A percentile compares a stretch with the other conserved stretches of the same genome.
Conservation (phyloP, 495 filamentous ascomycete species). For the Penicillium angulare region DNA sequence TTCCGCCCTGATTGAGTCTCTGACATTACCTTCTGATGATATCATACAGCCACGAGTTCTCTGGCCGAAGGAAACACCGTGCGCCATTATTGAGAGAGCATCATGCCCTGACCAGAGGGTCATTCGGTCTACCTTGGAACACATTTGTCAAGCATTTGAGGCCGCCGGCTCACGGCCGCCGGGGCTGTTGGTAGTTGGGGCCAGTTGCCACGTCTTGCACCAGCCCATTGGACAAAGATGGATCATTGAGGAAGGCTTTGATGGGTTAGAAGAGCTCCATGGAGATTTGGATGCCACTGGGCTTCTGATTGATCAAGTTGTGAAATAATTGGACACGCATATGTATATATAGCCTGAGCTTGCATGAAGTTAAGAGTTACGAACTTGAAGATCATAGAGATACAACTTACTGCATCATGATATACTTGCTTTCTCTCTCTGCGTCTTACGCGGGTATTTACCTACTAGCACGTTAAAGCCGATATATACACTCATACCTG, state of each 20-base stretch:
- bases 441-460: too few species aligned
- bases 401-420: too few species aligned
- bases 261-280: slow-evolving; percentile 52
- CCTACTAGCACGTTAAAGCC: too few species aligned
- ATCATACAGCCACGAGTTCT: slow-evolving; percentile 20
- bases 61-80: slow-evolving; percentile 66
- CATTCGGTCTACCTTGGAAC: slow-evolving; percentile 77
- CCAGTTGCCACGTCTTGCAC: slow-evolving; percentile 75
- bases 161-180: slow-evolving; percentile 87
- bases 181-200: slow-evolving; percentile 84
- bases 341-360: too few species aligned
- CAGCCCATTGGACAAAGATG: slow-evolving; percentile 57
- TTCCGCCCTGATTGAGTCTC: slow-evolving; percentile 61
- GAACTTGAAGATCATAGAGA: too few species aligned
- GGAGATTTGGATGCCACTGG: slow-evolving; percentile 22
- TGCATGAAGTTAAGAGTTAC: too few species aligned
- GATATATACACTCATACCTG: too few species aligned
- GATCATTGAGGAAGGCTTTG: slow-evolving; percentile 89
- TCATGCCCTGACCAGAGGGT: slow-evolving; percentile 93
- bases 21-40: slow-evolving; percentile 44
- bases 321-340: too few species aligned
- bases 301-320: too few species aligned
- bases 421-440: too few species aligned
- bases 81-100: slow-evolving; percentile 91
- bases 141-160: slow-evolving; percentile 80